Evolutionary conservation across 2,329 filamentous ascomycete genomes (phyloP).

Genomic region (Diaporthe amygdali): DNA sequence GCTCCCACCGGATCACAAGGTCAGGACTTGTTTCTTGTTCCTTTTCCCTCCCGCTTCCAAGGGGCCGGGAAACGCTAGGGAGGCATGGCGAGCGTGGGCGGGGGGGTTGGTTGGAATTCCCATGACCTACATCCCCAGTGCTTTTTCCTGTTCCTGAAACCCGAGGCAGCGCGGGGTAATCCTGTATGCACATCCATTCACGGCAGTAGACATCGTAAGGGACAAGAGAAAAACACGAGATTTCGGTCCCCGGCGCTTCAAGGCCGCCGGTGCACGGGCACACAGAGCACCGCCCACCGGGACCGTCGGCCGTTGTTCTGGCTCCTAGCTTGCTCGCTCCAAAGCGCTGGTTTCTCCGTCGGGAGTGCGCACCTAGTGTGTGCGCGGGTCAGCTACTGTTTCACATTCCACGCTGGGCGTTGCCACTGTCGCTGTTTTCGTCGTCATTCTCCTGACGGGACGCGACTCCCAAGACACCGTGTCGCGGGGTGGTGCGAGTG

Average conservation of each 20-base stretch:
- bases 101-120: not conserved
- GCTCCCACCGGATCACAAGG: not conserved
- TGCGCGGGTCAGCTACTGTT: not conserved
- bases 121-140: not conserved
- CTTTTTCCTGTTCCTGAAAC: not conserved
- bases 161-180: slow-evolving; percentile 3
- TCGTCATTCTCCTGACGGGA: not conserved
- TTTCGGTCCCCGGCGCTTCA: slow-evolving; percentile 3
- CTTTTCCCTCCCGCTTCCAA: not conserved
- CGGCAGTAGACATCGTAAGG: not conserved
- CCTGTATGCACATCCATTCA: not conserved
- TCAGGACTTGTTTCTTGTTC: not conserved
- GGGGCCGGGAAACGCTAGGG: not conserved
- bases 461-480: not conserved
- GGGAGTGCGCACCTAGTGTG: not conserved
- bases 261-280: not conserved
- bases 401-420: not conserved
- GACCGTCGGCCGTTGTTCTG: slow-evolving; percentile 5
- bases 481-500: not conserved
- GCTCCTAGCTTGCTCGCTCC: not conserved
- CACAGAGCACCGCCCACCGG: not conserved
- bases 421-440: slow-evolving; percentile 6
- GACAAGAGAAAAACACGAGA: not conserved
- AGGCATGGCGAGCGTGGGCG: not conserved
- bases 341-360: not conserved